Conservation (phyloP, 495 filamentous ascomycete species). For the Podospora pseudoanserina region DNA sequence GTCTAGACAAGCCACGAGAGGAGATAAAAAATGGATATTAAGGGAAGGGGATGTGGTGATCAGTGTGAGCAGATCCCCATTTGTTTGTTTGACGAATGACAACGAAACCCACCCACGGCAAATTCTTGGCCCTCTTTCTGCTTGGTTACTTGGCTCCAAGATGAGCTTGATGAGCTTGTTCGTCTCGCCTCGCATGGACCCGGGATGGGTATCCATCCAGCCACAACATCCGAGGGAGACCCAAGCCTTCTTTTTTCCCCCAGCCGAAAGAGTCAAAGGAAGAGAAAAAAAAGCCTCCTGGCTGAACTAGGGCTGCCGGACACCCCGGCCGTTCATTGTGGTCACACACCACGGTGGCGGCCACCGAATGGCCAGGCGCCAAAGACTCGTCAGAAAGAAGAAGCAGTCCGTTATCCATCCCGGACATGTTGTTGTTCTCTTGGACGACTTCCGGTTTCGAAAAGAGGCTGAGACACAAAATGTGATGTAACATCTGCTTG, state of each 20-base stretch:
- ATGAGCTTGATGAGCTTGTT: neutral
- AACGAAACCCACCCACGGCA: neutral
- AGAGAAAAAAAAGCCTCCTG: neutral
- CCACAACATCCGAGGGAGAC: neutral
- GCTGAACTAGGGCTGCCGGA: neutral
- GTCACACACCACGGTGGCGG: neutral
- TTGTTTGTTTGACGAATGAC: slow-evolving; percentile 3
- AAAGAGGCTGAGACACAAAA: slow-evolving; percentile 4
- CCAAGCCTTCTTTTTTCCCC: neutral
- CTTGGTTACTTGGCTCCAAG: neutral
- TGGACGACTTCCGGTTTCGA: neutral
- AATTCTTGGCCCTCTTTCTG: neutral
- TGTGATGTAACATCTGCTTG: slow-evolving; percentile 8
- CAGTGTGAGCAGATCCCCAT: neutral
- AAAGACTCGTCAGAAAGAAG: neutral
- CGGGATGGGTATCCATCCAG: neutral
- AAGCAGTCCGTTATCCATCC: no score
- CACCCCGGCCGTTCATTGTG: neutral
- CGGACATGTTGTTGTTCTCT: neutral
- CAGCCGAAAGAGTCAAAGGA: neutral
- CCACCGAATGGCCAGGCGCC: neutral
- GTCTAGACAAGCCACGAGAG: neutral
- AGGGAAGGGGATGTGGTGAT: neutral
- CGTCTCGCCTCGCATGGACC: neutral
- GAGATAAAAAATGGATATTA: neutral